Evolutionary conservation across 2,329 filamentous ascomycete species (phyloP).

Genomic region (Pestalotiopsis sp.): DNA sequence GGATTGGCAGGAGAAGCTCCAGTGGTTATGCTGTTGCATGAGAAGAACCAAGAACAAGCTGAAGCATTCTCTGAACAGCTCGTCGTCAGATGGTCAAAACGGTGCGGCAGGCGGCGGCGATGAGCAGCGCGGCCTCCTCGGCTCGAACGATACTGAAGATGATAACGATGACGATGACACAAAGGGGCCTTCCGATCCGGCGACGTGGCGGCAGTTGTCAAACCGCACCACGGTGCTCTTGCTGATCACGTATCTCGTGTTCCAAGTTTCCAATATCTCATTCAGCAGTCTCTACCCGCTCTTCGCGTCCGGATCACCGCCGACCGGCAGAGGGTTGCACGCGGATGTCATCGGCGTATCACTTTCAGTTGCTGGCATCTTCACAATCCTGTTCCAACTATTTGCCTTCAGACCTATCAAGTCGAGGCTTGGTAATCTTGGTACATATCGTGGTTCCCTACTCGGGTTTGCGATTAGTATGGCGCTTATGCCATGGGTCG

Average conservation of each 20-base stretch:
- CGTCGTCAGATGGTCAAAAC: conserved; percentile 22
- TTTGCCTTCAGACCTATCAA: conserved; percentile 81
- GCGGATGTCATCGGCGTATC: conserved; percentile 84
- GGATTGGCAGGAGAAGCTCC: conserved; percentile 33
- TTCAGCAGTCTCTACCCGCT: conserved; percentile 96
- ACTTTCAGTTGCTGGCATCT: conserved; percentile 79
- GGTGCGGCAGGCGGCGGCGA: conserved; percentile 23
- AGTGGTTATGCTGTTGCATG: conserved; percentile 33
- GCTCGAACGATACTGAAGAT: conserved; percentile 36
- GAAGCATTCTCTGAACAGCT: conserved; percentile 28
- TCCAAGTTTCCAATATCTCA: conserved; percentile 90
- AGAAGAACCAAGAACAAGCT: conserved; percentile 21
- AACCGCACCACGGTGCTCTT: conserved; percentile 83
- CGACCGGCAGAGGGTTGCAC: conserved; percentile 74
- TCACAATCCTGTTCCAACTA: conserved; percentile 89
- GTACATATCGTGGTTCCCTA: conserved; percentile 78
- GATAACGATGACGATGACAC: conserved; percentile 51
- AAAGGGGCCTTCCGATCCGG: conserved; percentile 47
- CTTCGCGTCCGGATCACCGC: conserved; percentile 76
- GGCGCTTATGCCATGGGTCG: conserved; percentile 86
- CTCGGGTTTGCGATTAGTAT: conserved; percentile 83
- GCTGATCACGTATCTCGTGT: conserved; percentile 85
- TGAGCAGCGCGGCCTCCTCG: conserved; percentile 27
- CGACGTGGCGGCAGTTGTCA: conserved; percentile 60
- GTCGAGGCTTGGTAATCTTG: conserved; percentile 79